Conservation (phyloP, 805 yeast genomes). For the Candida maltosa region DNA sequence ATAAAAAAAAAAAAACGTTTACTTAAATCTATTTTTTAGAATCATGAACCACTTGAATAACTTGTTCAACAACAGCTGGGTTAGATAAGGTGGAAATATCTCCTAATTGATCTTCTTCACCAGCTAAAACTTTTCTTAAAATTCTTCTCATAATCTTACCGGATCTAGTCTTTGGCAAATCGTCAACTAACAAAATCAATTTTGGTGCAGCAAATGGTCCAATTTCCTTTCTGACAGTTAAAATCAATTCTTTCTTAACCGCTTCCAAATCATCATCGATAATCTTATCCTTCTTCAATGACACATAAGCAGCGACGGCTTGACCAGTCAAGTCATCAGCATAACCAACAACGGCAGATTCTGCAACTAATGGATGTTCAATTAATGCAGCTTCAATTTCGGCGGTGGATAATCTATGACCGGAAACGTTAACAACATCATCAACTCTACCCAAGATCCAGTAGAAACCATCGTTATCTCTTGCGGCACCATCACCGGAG, state of each 20-base stretch:
- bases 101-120: conserved; percentile 91
- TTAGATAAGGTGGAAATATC: conserved; percentile 87
- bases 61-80: conserved; percentile 76
- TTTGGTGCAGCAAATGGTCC: conserved; percentile 98
- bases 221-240: conserved; percentile 88
- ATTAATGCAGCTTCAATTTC: conserved; percentile 92
- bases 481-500: conserved; percentile 98
- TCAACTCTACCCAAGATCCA: conserved; percentile 99
- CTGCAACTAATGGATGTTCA: conserved; percentile 78
- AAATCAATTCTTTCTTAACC: conserved; percentile 68
- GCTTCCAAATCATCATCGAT: conserved; percentile 48
- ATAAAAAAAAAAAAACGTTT: neutral
- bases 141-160: conserved; percentile 99
- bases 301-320: conserved; percentile 93
- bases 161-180: conserved; percentile 96
- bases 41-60: conserved; percentile 58
- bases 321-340: conserved; percentile 96
- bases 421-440: conserved; percentile 96
- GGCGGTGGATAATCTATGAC: conserved; percentile 97
- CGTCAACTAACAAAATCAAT: conserved; percentile 75
- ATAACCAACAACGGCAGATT: conserved; percentile 95
- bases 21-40: too few relatives aligned
- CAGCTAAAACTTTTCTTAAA: conserved; percentile 85
- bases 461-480: conserved; percentile 93
- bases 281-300: conserved; percentile 57